Base-by-base conservation (phyloP, 306 rosid species). In the Sindora glabra region DNA sequence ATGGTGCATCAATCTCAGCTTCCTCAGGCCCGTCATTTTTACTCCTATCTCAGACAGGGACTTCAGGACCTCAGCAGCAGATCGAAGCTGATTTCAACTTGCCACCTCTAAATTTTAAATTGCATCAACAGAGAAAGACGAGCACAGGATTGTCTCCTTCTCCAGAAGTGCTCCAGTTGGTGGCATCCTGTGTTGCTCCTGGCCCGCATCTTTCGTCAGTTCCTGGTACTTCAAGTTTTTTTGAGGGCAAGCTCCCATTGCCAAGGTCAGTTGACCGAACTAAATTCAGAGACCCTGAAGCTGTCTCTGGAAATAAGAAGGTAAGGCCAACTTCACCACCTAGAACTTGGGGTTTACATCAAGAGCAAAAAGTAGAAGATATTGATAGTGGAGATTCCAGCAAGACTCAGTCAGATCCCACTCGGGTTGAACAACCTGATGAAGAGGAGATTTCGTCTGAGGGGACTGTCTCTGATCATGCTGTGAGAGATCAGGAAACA, bases 381-480 rank as follows among this genome's bases (percentile, higher is more conserved):
- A 66, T 67, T 17, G 88, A 65, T 29, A 87, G 92, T 54, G 82
- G 84, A 47, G 92, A 88, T 68, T 92, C 96, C 59, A 91, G 95
- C 80, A 88, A 87, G 83, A 91, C 98, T 53, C 87, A 62, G 14
- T 89, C 90, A 11, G 96, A 92, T 81, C 86, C 90, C 65, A 64
- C 86, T 25, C 67, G 81, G 67, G 62, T 65, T 41, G 80, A 81
- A 54, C 85, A 27, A 67, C 87, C 81, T 1, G 80, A 75, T 59
- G 77, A 38, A 39, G 89, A 30, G 69, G 94, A 85, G 67, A 58
- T 71, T 47, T 92, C 99, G 8, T 89, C 99, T 10, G 99, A 92
- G 77, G 99, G 90, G 59, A 92, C 99, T 0, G 90, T 92, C 59
- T 92, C 99, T 0, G 96, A 92, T 73, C 85, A 84, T 76, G 83